Base-by-base conservation (phyloP, 2,329 filamentous ascomycete genomes). In the Zasmidium citrigriseum region DNA sequence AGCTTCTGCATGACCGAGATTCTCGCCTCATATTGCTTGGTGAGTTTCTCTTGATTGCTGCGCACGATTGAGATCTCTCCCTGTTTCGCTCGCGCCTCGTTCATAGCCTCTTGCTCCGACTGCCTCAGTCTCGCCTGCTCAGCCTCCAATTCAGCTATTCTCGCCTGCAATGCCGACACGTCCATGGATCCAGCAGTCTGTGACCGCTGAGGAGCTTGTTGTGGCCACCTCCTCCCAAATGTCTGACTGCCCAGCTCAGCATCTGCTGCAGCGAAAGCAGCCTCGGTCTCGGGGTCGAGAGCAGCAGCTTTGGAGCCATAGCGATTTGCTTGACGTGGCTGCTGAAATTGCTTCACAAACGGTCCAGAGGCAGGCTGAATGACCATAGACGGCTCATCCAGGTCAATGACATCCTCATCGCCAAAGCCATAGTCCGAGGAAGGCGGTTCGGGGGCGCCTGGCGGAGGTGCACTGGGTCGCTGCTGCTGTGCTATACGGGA, bases 61-160 rank as follows among this genome's bases (percentile, higher is more conserved):
- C 90, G 85, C n/a, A 93, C 80, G 60, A 93, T 91, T 52, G 88
- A 82, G 24, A 86, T 86, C 71, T 93, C 89, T 51, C 90, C 90
- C 18, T 84, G 79, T 65, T 89, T 89, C 2, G 83, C 81, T 16
- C 88, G 79, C 51, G 86, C 83, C 4, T 81, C 73, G 58, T 73
- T 73, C 52, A 75, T 73, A 48, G 75, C 75, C 46, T 75, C 75
- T 55, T 79, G 72, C 59, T 79, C 75, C 29, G 73, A 68, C 29
- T 69, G 67, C 54, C 72, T 70, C 41, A 80, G 66, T 45, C 71
- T 68, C 7, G 66, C 68, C 50, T 74, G 74, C 55, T 80, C 76
- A 57, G 74, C 75, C 67, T 80, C 76, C 22, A 82, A 70, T 73
- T 78, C 73, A 52, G 75, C 75, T 58, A 80, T 76, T 29, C 77